phyloP scores from a whole-genome alignment of 2,329 filamentous ascomycete species.

The Metarhizium guizhouense region DNA sequence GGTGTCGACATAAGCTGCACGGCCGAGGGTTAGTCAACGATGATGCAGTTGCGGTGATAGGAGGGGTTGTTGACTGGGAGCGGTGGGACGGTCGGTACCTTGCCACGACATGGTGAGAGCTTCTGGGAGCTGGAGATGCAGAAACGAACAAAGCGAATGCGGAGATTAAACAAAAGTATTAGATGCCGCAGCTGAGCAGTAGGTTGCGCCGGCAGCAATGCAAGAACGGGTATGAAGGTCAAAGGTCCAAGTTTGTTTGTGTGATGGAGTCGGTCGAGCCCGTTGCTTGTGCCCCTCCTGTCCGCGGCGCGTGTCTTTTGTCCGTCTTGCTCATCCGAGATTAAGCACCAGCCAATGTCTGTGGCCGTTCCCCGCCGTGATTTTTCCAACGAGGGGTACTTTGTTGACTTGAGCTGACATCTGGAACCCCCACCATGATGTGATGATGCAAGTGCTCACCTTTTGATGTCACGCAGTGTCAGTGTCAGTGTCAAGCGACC shows the following conservation, averaged over 20 bases:
- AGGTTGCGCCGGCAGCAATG: neutral
- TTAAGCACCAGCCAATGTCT: too few relatives aligned
- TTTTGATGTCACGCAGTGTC: neutral
- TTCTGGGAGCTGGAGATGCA: conserved; percentile 2
- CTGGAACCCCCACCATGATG: neutral
- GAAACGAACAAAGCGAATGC: conserved; percentile 1
- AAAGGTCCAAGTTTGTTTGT: conserved; percentile 1
- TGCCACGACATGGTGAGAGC: conserved; percentile 60
- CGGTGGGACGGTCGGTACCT: conserved; percentile 40
- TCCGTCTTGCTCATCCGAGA: neutral
- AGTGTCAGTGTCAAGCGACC: too few relatives aligned
- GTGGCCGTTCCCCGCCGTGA: too few relatives aligned
- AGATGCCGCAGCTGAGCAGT: neutral
- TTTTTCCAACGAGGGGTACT: conserved; percentile 3
- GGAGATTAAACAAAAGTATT: conserved; percentile 2
- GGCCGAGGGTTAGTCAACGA: conserved; percentile 9
- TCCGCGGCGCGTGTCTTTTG: neutral
- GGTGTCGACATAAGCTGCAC: conserved; percentile 40
- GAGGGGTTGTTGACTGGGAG: conserved; percentile 18
- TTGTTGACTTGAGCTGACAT: neutral
- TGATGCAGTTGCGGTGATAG: neutral
- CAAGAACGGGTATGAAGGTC: neutral
- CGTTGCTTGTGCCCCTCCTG: conserved; percentile 2
- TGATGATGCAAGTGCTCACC: too few relatives aligned
- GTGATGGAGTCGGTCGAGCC: conserved; percentile 3